phyloP scores from a whole-genome alignment of 2,329 filamentous ascomycete genomes.

The Aspergillus texensis region DNA sequence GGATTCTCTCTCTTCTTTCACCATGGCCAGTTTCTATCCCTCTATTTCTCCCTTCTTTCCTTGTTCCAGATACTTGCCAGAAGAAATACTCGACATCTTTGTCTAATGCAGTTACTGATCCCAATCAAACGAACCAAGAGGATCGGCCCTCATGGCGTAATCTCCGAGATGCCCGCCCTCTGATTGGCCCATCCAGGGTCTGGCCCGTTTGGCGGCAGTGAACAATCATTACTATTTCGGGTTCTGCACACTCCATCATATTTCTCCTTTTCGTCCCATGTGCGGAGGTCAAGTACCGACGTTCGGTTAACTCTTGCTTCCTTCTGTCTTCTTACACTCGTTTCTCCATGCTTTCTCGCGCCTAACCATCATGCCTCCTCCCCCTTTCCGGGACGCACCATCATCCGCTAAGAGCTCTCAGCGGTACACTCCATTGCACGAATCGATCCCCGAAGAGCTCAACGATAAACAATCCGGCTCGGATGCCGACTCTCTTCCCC shows the following conservation, averaged over 20 bases:
- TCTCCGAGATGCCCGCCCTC: neutral
- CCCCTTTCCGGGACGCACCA: conserved; percentile 2
- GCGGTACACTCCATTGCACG: conserved; percentile 21
- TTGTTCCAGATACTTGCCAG: neutral
- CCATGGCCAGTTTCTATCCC: too few relatives aligned
- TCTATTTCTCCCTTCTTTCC: too few relatives aligned
- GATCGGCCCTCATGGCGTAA: conserved; percentile 1
- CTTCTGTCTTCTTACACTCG: neutral
- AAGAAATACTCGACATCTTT: neutral
- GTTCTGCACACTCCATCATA: neutral
- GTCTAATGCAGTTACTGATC: neutral
- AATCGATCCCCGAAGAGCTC: conserved; percentile 24
- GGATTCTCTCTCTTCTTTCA: neutral
- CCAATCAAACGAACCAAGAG: neutral
- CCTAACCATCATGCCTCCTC: conserved; percentile 5
- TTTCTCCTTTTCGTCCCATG: neutral
- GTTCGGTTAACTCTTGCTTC: neutral
- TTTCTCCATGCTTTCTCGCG: neutral
- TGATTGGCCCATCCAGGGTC: neutral
- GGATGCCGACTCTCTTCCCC: conserved; percentile 14
- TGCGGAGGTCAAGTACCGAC: neutral
- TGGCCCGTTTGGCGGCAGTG: neutral
- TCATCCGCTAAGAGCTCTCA: conserved; percentile 6
- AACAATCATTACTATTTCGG: conserved; percentile 9
- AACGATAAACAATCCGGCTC: conserved; percentile 4